Evolutionary conservation across 441 rosid genomes (phyloP).

Genomic region (Monsonia emarginata): DNA sequence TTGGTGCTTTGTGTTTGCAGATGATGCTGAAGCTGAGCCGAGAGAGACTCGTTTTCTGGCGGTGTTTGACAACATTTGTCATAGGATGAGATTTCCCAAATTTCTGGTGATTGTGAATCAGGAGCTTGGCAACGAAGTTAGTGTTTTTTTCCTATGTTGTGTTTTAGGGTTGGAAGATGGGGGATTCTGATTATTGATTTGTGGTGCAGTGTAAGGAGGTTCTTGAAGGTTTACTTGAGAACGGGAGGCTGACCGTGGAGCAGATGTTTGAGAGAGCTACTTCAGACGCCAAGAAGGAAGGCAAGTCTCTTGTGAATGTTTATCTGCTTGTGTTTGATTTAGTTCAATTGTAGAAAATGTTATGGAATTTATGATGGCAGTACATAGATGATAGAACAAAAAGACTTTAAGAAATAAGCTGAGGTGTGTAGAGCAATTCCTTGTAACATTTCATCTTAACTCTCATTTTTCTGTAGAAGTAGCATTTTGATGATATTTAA

Average conservation of each 20-base stretch:
- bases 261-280: slow-evolving; percentile 61
- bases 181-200: not conserved
- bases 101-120: slow-evolving; percentile 35
- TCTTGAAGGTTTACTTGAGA: slow-evolving; percentile 62
- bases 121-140: slow-evolving; percentile 40
- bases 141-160: slow-evolving; percentile 16
- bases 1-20: slow-evolving; percentile 17
- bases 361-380: not conserved
- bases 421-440: not conserved
- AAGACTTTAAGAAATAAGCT: not conserved
- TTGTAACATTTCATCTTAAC: not conserved
- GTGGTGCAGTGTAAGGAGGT: slow-evolving; percentile 40
- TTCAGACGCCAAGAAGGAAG: slow-evolving; percentile 27
- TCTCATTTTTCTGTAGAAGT: not conserved
- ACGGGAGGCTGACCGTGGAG: slow-evolving; percentile 73
- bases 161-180: not conserved
- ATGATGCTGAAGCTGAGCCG: slow-evolving; percentile 34
- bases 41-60: slow-evolving; percentile 50
- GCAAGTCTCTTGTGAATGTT: slow-evolving; percentile 23
- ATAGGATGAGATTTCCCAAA: slow-evolving; percentile 62
- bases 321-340: not conserved
- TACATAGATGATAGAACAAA: not conserved
- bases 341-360: not conserved
- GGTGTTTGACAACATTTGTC: slow-evolving; percentile 53
- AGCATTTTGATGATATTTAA: not conserved